Percentiles rank a stretch among this genome's conserved stretches.
Conservation (phyloP, 176 grass and related monocot species). For the Cenchrus purpureus region DNA sequence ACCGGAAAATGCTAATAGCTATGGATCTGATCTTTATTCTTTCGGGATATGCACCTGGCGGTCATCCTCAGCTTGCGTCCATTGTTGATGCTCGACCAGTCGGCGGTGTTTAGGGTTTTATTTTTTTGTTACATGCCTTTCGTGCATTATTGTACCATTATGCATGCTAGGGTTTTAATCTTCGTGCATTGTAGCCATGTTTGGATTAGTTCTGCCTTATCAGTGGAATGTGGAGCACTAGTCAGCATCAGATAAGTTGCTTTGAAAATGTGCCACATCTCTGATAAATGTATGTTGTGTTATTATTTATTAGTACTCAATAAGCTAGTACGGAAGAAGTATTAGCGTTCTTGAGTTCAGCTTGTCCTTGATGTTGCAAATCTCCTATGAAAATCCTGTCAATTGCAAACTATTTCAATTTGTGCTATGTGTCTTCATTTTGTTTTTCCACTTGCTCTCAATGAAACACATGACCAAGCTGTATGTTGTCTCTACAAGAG, state of each 20-base stretch:
- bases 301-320: conserved; percentile 32
- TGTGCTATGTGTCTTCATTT: neutral
- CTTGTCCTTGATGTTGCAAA: neutral
- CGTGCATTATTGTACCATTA: conserved; percentile 56
- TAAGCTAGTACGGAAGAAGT: conserved; percentile 47
- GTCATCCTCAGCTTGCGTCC: conserved; percentile 70
- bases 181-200: conserved; percentile 30
- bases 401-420: neutral
- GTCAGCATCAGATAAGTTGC: conserved; percentile 47
- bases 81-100: conserved; percentile 87
- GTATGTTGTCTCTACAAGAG: neutral
- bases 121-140: conserved; percentile 72
- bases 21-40: conserved; percentile 64
- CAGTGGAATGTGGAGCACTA: conserved; percentile 58
- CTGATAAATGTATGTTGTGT: conserved; percentile 42
- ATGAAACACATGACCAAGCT: neutral
- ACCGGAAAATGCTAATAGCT: conserved; percentile 51
- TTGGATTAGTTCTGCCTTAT: conserved; percentile 36
- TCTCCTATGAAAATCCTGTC: neutral
- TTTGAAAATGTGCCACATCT: conserved; percentile 62
- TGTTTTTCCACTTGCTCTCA: neutral
- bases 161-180: conserved; percentile 47
- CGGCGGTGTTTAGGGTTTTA: conserved; percentile 80
- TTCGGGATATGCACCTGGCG: conserved; percentile 79
- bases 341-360: conserved; percentile 18